phyloP scores from a whole-genome alignment of 371 early-diverging fungal genomes.

The Mucor plumbeus region DNA sequence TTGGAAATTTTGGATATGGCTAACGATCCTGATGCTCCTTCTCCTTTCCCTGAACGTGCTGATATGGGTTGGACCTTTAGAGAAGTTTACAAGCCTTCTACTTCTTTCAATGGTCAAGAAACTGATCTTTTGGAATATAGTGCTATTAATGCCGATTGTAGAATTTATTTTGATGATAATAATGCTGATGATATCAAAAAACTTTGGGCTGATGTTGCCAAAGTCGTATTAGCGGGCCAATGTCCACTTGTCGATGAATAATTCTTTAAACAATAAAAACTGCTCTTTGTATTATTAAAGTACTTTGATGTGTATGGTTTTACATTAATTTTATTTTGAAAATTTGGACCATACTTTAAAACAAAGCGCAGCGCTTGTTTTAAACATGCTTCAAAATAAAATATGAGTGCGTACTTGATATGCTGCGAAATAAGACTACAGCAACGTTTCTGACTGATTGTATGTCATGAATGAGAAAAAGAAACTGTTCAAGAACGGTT shows the following conservation, averaged over 20 bases:
- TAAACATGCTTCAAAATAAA: too few species aligned
- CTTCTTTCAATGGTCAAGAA: conserved; percentile 32
- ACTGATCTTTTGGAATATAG: conserved; percentile 50
- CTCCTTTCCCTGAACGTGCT: conserved; percentile 54
- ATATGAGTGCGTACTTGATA: too few species aligned
- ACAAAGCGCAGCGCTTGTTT: too few species aligned
- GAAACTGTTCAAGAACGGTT: too few species aligned
- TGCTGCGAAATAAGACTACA: too few species aligned
- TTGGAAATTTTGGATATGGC: conserved; percentile 41
- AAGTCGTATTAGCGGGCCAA: conserved; percentile 40
- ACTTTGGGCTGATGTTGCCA: conserved; percentile 50
- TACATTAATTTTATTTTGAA: too few species aligned
- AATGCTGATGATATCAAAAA: conserved; percentile 49
- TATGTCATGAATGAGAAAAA: too few species aligned
- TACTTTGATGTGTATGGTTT: too few species aligned
- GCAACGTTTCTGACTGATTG: too few species aligned
- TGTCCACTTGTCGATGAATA: conserved; percentile 35
- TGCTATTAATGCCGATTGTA: conserved; percentile 53
- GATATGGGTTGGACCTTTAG: conserved; percentile 64
- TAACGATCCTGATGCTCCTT: conserved; percentile 49
- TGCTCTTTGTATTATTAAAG: too few species aligned
- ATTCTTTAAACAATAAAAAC: too few species aligned
- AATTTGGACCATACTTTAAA: too few species aligned
- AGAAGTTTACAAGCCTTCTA: conserved; percentile 49
- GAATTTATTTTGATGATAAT: conserved; percentile 51